A percentile compares a stretch with the other conserved stretches of the same genome.
phyloP scores from a whole-genome alignment of 2,329 filamentous ascomycete species.

The Clarireedia monteithiana region DNA sequence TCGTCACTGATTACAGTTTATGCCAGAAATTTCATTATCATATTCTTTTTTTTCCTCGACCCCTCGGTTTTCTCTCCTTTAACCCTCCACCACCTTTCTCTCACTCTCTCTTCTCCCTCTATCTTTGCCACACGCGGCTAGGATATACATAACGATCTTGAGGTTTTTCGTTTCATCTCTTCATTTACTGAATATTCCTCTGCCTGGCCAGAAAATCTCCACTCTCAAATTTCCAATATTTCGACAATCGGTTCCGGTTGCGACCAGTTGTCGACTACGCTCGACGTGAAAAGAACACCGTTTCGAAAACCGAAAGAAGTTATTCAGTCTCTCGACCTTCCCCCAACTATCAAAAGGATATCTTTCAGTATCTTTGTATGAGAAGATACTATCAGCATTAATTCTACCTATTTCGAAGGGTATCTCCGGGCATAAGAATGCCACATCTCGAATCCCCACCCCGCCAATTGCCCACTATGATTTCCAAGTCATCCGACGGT shows the following conservation, averaged over 20 bases:
- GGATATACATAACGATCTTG: conserved; percentile 16
- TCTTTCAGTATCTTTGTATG: conserved; percentile 4
- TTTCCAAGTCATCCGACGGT: conserved; percentile 37
- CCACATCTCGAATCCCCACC: conserved; percentile 37
- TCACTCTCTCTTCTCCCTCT: not conserved
- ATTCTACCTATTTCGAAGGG: conserved; percentile 14
- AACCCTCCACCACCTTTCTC: conserved; percentile 14
- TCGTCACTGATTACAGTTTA: not conserved
- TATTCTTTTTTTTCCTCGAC: conserved; percentile 1
- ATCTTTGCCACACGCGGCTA: conserved; percentile 29
- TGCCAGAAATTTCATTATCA: conserved; percentile 1
- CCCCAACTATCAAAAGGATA: conserved; percentile 8
- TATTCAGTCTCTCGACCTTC: conserved; percentile 7
- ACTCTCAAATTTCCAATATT: conserved; percentile 15
- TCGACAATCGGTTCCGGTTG: conserved; percentile 3
- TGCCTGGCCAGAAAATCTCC: conserved; percentile 24
- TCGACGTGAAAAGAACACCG: conserved; percentile 18
- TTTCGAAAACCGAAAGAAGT: conserved; percentile 16
- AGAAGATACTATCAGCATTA: conserved; percentile 9
- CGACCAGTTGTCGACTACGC: conserved; percentile 15
- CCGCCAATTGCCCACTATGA: conserved; percentile 36
- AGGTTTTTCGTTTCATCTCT: conserved; percentile 6
- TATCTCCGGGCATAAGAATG: conserved; percentile 33
- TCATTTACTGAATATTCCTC: conserved; percentile 5
- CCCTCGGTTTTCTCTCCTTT: conserved; percentile 5